Base-by-base conservation (phyloP, 192 early-diverging fungal genomes). In the Coemansia sp. region DNA sequence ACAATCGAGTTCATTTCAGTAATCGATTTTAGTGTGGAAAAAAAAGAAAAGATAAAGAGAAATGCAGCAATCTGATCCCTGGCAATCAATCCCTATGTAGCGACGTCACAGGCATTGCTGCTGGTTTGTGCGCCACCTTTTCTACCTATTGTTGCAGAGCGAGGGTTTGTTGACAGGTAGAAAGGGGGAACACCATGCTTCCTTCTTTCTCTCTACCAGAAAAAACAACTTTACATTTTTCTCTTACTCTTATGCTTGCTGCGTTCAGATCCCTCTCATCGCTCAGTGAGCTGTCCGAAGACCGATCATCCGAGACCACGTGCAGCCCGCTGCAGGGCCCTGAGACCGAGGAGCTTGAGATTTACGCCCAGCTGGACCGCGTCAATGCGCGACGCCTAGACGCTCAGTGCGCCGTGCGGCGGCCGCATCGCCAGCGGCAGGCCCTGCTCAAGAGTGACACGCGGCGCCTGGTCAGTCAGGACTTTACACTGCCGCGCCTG, bases 391-490 rank as follows among this genome's bases (percentile, higher is more conserved):
- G 73, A 55, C 73, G 73, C 8, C 60, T 76, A 5, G 67, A 76
- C 56, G 36, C 44, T 11, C 74, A 70, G 33, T 66, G 65, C 33
- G 62, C 74, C 10, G 43, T 52, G 38, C 60, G 64, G 8, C 53
- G 56, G 3, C 53, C 54, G n/a, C n/a, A n/a, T n/a, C n/a, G n/a
- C n/a, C n/a, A n/a, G n/a, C n/a, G n/a, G n/a, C n/a, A n/a, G n/a
- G n/a, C n/a, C n/a, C n/a, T n/a, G n/a, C n/a, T n/a, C n/a, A n/a
- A n/a, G n/a, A n/a, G n/a, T 12, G 29, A 46, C 21, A 60, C 68
- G 0, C 60, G 67, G 38, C 48, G 74, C 17, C 44, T 77, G 52
- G 56, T 40, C 5, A 77, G 68, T 53, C 74, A 77, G 62, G 74
- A 77, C 33, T 71, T 58, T 29, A 68, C 69, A 27, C 69, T 60